A percentile compares a stretch with the other conserved stretches of the same genome.
Evolutionary conservation across 1,139 yeast species (phyloP).

Genomic region (Suhomyces choctaworum): DNA sequence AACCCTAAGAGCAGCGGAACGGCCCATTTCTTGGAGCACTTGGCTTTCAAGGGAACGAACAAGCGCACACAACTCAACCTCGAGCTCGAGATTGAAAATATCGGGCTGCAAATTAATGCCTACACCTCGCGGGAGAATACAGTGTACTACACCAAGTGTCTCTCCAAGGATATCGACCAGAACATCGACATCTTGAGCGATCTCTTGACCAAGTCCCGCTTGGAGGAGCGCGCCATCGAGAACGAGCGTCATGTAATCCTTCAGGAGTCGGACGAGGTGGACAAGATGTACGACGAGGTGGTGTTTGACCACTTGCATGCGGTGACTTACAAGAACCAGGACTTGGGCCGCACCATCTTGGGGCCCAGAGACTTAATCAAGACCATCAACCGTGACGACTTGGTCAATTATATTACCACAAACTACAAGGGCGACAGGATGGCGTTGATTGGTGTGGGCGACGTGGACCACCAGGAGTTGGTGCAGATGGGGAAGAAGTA

Average conservation of each 20-base stretch:
- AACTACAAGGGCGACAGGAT: constrained; percentile 96
- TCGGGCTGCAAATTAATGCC: constrained; percentile 96
- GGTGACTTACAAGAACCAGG: constrained; percentile 86
- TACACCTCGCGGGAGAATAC: constrained; percentile 97
- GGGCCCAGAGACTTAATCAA: constrained; percentile 92
- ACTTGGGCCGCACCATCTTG: constrained; percentile 93
- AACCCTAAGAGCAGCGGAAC: constrained; percentile 83
- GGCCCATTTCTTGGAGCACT: constrained; percentile 94
- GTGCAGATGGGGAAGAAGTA: constrained; percentile 73
- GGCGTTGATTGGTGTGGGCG: constrained; percentile 96
- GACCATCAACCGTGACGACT: constrained; percentile 73
- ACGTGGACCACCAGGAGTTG: constrained; percentile 82
- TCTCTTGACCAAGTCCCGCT: constrained; percentile 79
- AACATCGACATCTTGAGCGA: constrained; percentile 89
- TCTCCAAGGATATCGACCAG: constrained; percentile 75
- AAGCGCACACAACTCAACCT: constrained; percentile 78
- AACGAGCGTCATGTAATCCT: constrained; percentile 94
- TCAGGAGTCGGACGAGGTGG: constrained; percentile 96
- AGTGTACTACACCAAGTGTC: constrained; percentile 90
- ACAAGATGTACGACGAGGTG: constrained; percentile 96
- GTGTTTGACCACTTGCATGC: constrained; percentile 96
- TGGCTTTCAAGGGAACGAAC: constrained; percentile 92
- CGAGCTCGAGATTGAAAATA: constrained; percentile 91
- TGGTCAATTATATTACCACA: constrained; percentile 73
- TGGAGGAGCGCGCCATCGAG: constrained; percentile 84